Evolutionary conservation across 768 basidiomycete species (phyloP), one percentile per base, ranked within the genome.

Genomic region (Lentinula lateritia): DNA sequence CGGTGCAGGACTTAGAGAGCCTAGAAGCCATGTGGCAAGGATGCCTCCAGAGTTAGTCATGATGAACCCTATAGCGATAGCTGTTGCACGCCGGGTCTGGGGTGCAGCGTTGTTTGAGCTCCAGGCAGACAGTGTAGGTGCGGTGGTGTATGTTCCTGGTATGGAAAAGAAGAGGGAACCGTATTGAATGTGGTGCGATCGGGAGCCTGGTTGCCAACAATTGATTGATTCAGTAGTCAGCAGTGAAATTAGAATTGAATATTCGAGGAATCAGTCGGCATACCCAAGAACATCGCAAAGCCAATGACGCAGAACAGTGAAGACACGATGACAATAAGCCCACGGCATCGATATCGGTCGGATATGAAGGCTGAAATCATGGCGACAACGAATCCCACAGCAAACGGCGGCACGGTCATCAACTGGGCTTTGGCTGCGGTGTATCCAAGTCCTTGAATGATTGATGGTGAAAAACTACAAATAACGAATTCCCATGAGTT

Each of bases 401-500:
- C 81, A 48, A 80, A 86, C 2, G 85, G 85, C 12, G 79, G 79
- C 1, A 88, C 87, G 13, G 81, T 85, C 78, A 86, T 83, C 2
- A 89, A 75, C 66, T 89, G 86, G 9, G 84, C 82, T 23, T 74
- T 70, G 35, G 81, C 75, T 0, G 80, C 77, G 2, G 77, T 77
- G 68, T 80, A 87, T 18, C 87, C 87, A 2, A 89, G 78, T 16
- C 77, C 75, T 35, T 82, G 75, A 7, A 92, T 83, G 70, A 93
- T 89, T 4, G 87, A 86, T 6, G 90, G 90, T 7, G 84, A 74
- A 72, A 93, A 92, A 65, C 89, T 84, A 52, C 28, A 28, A 28
- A 28, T 28, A 28, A 28, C 2, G 28, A 28, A 28, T 28, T 28
- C 28, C 28, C 28, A 28, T 28, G 3, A 28, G 28, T 28, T 28